Evolutionary conservation across 257 asterid species (phyloP).

Genomic region (Nicotiana tabacum): DNA sequence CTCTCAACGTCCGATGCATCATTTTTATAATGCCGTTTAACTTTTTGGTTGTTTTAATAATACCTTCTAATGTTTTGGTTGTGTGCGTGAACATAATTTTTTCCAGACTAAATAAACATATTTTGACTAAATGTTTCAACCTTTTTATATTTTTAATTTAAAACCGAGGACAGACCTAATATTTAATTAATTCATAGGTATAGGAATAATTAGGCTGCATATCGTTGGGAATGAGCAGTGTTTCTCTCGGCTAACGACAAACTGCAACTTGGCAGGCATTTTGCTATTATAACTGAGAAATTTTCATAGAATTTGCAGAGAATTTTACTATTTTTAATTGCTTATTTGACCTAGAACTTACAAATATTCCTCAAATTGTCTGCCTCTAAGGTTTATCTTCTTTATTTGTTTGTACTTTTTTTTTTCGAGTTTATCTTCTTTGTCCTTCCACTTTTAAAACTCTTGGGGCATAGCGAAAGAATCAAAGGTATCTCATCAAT

Average conservation of each 20-base stretch:
- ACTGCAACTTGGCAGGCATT: background rate
- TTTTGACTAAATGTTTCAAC: background rate
- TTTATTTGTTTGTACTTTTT: background rate
- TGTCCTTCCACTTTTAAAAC: background rate
- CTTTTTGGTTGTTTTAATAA: background rate
- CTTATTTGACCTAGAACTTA: background rate
- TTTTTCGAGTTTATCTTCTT: background rate
- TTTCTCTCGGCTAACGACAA: background rate
- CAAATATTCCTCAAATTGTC: slow-evolving; percentile 4
- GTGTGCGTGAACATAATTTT: too few relatives aligned
- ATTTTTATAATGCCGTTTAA: background rate
- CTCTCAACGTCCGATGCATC: background rate
- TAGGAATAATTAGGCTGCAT: slow-evolving; percentile 12
- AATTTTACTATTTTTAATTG: background rate
- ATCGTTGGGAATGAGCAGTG: slow-evolving; percentile 15
- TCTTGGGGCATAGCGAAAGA: too few relatives aligned
- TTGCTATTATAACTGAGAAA: background rate
- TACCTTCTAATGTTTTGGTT: too few relatives aligned
- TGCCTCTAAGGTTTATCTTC: background rate
- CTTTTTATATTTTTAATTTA: background rate
- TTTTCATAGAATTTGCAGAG: background rate
- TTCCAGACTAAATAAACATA: background rate
- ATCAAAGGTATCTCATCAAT: too few relatives aligned
- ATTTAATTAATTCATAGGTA: background rate
- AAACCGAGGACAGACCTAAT: background rate